Base-by-base conservation (phyloP, 345 rosid species). In the Aquilaria yunnanensis region DNA sequence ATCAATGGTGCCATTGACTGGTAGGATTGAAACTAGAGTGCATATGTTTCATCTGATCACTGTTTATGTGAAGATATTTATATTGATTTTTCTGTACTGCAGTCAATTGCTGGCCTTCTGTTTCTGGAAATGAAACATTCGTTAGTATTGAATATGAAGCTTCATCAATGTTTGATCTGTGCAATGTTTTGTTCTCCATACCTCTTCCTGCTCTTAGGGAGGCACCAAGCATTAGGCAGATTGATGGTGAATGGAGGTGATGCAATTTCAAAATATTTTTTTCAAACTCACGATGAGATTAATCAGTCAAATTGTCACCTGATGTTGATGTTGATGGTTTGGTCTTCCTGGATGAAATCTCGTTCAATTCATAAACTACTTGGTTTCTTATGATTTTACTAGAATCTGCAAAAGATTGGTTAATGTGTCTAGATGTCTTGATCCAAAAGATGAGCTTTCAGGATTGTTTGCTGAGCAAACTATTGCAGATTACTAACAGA, bases 101-200 rank as follows among this genome's bases (percentile, higher is more conserved):
- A 88, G 97, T 91, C 75, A 91, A 86, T 77, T 92, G 96, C 87
- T 92, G 98, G 98, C 96, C 96, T 54, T 89, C 96, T 66, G 94
- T 86, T 60, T 92, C 96, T 75, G 94, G 95, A 69, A 86, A 82
- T 56, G 96, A 89, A 70, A 89, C 95, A 62, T 92, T 75, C 61
- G 95, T 92, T 56, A 92, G 86, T 85, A 81, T 92, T 59, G 96
- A 92, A 67, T 92, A 92, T 63, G 98, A 92, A 75, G 94, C 98
- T 65, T 85, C 95, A 45, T 73, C 88, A 41, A 70, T 78, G 83
- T 92, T 92, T 81, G 98, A 92, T 72, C 88, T 92, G 62, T 78
- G 80, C 51, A 85, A 89, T 72, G 92, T 89, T 57, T 69, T 79
- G 59, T 82, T 92, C 70, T 85, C 92, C 9, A 90, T 92, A 11